Conservation (phyloP, 2,329 filamentous ascomycete genomes). For the Dactylellina cionopaga region DNA sequence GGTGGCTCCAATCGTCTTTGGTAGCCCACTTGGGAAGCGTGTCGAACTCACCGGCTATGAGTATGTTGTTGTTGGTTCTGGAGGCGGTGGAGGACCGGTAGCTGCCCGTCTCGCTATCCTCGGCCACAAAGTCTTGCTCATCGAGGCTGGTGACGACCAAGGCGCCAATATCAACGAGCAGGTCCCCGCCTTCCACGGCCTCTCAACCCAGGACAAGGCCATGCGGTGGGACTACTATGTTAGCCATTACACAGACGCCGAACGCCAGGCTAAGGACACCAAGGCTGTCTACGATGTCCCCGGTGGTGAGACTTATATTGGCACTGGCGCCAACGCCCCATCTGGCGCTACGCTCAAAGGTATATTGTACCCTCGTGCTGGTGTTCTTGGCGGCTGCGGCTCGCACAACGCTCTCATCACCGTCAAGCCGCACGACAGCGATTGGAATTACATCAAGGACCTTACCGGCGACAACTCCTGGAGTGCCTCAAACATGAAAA, state of each 20-base stretch:
- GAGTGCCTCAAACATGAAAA: slow-evolving; percentile 62
- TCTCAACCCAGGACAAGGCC: slow-evolving; percentile 67
- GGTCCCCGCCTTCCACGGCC: slow-evolving; percentile 67
- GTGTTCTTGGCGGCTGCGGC: slow-evolving; percentile 64
- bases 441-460: slow-evolving; percentile 62
- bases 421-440: slow-evolving; percentile 61
- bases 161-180: slow-evolving; percentile 65
- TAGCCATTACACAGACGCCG: slow-evolving; percentile 69
- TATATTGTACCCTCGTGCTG: slow-evolving; percentile 64
- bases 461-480: slow-evolving; percentile 64
- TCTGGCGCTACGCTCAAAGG: slow-evolving; percentile 62
- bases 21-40: slow-evolving; percentile 26
- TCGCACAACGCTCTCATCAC: slow-evolving; percentile 55
- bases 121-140: slow-evolving; percentile 70
- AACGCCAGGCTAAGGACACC: slow-evolving; percentile 67
- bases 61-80: slow-evolving; percentile 72
- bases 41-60: slow-evolving; percentile 65
- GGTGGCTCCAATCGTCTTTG: slow-evolving; percentile 8
- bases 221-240: slow-evolving; percentile 73
- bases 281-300: slow-evolving; percentile 68
- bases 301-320: slow-evolving; percentile 61
- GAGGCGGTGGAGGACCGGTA: slow-evolving; percentile 69
- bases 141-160: slow-evolving; percentile 71
- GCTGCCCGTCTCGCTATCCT: slow-evolving; percentile 70
- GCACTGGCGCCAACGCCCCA: slow-evolving; percentile 60